Conservation (phyloP, 1,284 basidiomycete species). For the Anthracocystis setariae region DNA sequence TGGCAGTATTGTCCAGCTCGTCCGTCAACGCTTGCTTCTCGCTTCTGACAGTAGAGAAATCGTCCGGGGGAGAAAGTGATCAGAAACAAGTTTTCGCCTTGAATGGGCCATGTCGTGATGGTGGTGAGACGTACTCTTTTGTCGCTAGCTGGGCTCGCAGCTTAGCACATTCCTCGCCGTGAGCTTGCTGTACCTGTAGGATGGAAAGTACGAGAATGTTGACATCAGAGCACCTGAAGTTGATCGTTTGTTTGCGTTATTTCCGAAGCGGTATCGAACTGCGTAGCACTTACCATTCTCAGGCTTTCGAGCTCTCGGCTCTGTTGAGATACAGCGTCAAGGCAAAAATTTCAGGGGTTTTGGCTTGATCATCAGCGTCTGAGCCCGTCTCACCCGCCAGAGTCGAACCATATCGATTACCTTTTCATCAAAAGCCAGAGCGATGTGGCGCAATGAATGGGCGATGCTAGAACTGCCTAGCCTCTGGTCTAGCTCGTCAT, state of each 20-base stretch:
- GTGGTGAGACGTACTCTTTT: constrained; percentile 6
- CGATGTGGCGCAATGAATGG: constrained; percentile 37
- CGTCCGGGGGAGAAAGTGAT: neutral
- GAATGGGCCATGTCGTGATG: neutral
- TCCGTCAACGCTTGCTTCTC: constrained; percentile 2
- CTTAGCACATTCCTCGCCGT: constrained; percentile 8
- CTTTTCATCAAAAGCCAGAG: constrained; percentile 39
- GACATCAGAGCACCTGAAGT: neutral
- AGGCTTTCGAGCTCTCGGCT: constrained; percentile 41
- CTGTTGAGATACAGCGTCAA: no score
- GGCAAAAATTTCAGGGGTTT: no score
- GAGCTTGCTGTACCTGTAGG: constrained; percentile 18
- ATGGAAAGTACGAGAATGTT: no score
- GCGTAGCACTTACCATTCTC: constrained; percentile 8
- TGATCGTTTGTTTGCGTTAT: neutral
- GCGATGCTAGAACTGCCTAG: constrained; percentile 18
- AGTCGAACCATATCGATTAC: constrained; percentile 5
- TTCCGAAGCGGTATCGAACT: neutral
- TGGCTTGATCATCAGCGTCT: no score
- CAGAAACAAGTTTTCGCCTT: neutral
- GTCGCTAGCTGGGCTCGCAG: constrained; percentile 11
- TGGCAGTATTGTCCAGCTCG: constrained; percentile 11
- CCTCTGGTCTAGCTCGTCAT: constrained; percentile 15
- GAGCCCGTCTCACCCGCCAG: no score
- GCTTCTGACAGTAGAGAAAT: constrained; percentile 4